Percentiles rank a stretch among this genome's conserved stretches.
These are phyloP conservation scores for Peniophora sp. DNA, from an alignment of 1,284 basidiomycete species.

Conservation along the genomic window DNA sequence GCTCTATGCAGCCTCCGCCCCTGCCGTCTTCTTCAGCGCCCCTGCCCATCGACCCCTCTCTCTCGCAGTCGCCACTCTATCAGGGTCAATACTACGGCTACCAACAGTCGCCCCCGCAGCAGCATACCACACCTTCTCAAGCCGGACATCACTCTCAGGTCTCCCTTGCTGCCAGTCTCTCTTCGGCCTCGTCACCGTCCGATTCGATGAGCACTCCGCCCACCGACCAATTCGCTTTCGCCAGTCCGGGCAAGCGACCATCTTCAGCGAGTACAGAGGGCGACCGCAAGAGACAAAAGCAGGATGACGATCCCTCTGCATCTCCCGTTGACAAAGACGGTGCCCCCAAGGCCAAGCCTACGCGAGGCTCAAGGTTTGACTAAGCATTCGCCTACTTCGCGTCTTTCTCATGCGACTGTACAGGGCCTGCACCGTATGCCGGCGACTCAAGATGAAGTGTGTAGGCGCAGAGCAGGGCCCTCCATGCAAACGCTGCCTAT, in stretches of 20 bases:
- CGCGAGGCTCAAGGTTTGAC: conserved; percentile 75
- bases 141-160: conserved; percentile 7
- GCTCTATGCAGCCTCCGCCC: conserved; percentile 43
- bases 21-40: conserved; percentile 40
- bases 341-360: conserved; percentile 75
- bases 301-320: conserved; percentile 44
- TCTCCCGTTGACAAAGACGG: conserved; percentile 42
- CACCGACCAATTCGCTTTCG: conserved; percentile 47
- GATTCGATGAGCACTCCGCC: conserved; percentile 68
- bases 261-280: conserved; percentile 39
- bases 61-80: conserved; percentile 40
- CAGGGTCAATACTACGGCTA: conserved; percentile 44
- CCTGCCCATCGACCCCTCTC: conserved; percentile 56
- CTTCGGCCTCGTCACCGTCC: conserved; percentile 61
- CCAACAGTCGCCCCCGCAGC: conserved; percentile 21
- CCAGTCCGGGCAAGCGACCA: conserved; percentile 54
- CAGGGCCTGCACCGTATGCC: conserved; percentile 90
- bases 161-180: conserved; percentile 21
- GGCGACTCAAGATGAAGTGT: conserved; percentile 97
- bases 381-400: not conserved
- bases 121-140: not conserved
- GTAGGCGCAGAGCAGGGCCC: conserved; percentile 90
- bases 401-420: conserved; percentile 7
- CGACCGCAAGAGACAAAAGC: conserved; percentile 47
- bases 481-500: conserved; percentile 80